Evolutionary conservation across 78 protist genomes (phyloP).

Genomic region (Dictyostelium purpureum): DNA sequence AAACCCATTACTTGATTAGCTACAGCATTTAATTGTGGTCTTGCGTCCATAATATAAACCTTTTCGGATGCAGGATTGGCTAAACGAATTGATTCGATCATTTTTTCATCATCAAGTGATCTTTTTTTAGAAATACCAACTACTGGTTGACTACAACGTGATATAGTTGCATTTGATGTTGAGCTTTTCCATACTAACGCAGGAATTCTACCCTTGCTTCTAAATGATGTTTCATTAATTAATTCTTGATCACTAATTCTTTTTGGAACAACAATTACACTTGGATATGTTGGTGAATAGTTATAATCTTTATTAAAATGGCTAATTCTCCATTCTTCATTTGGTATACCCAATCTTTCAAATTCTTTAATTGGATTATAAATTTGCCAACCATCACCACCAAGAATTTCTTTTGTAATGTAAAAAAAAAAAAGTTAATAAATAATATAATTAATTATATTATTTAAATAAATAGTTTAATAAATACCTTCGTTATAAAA

Average conservation of each 20-base stretch:
- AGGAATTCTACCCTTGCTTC: constrained; percentile 90
- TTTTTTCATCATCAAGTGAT: constrained; percentile 71
- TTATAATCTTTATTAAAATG: constrained; percentile 37
- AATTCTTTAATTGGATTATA: constrained; percentile 73
- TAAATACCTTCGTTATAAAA: constrained; percentile 2
- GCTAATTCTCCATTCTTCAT: constrained; percentile 63
- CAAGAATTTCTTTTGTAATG: not conserved
- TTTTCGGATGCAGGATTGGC: constrained; percentile 48
- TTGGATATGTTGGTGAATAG: constrained; percentile 84
- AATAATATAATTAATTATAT: not conserved
- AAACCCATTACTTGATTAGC: constrained; percentile 88
- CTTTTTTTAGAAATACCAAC: constrained; percentile 77
- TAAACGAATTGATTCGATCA: constrained; percentile 22
- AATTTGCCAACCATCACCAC: constrained; percentile 49
- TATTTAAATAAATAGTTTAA: not conserved
- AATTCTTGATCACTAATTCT: constrained; percentile 72
- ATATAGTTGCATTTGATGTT: constrained; percentile 48
- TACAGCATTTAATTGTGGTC: constrained; percentile 90
- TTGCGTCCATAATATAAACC: constrained; percentile 84
- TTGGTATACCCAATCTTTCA: constrained; percentile 48
- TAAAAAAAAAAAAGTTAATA: not conserved
- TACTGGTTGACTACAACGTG: constrained; percentile 78
- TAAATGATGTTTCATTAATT: constrained; percentile 20
- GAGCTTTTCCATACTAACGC: constrained; percentile 80
- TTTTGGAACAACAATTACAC: constrained; percentile 72